Evolutionary conservation across 1,139 yeast genomes (phyloP), one percentile per base, ranked within the genome.

Genomic region (Nakaseomyces sp.): DNA sequence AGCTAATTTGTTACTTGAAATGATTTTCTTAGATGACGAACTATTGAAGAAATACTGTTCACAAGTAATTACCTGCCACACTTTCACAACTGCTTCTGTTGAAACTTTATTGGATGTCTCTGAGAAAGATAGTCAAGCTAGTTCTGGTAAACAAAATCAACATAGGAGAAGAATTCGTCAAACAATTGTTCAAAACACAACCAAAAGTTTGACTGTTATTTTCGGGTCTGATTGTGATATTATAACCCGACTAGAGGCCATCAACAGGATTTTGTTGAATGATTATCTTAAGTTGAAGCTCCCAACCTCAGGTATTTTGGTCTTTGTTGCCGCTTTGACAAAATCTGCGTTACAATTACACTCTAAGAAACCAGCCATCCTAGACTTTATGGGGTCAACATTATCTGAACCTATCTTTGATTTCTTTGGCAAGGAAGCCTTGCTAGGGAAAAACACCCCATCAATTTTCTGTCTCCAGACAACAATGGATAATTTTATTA

Each of bases 81-180:
- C 53, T 17, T 49, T 45, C 30, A 43, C 50, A n/a, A 47, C 58
- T 19, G 40, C 42, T 26, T 47, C 56, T 36, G 47, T 56, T 12
- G 64, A 60, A 42, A 37, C 44, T 20, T 45, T 50, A 13, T 43
- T 59, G 7, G 60, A 56, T 36, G 51, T 41, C 30, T 61, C 55
- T 10, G 65, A 60, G 40, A 31, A 41, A 1, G 37, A 29, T 1
- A 54, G 53, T 42, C 52, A 50, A 41, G 41, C 50, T 7, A 16
- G 42, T 22, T 15, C 29, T n/a, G 52, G 50, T 3, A 53, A 53
- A 19, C 63, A 61, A 31, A 65, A 62, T 24, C 61, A 66, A 46
- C 83, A 76, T 55, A 70, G 69, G 48, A 63, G 60, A 45, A 74
- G 85, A 61, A 64, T 78, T 25, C 60, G 72, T 51, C 63, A 64